Percentiles rank a stretch among this genome's conserved stretches.
Conservation (phyloP, 192 early-diverging fungal species). For the Coemansia sp. region DNA sequence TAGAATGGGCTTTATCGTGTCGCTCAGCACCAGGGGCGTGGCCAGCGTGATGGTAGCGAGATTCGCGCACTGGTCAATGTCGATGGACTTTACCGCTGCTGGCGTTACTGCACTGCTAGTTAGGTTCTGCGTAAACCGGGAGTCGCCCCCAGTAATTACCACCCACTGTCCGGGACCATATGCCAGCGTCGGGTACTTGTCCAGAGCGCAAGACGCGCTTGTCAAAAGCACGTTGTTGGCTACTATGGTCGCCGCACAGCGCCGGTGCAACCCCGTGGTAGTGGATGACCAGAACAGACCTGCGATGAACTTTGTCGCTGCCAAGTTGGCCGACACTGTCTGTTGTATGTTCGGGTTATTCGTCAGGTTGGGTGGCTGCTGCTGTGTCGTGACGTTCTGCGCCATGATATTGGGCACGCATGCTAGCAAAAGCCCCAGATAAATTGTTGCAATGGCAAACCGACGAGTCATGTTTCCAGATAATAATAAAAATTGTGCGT, state of each 20-base stretch:
- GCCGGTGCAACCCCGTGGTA: constrained; percentile 22
- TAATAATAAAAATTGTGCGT: not conserved
- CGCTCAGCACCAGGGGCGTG: constrained; percentile 15
- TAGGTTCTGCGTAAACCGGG: constrained; percentile 23
- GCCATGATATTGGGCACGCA: not conserved
- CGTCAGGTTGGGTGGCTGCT: not conserved
- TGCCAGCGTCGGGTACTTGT: constrained; percentile 15
- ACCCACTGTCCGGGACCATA: constrained; percentile 41
- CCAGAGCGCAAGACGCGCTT: constrained; percentile 35
- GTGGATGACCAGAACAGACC: constrained; percentile 49
- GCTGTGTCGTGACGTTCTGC: not conserved
- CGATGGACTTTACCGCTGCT: constrained; percentile 16
- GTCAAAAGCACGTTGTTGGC: constrained; percentile 42
- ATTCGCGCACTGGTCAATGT: constrained; percentile 37
- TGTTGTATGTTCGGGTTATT: not conserved
- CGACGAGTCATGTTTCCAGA: not conserved
- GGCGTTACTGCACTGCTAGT: not conserved
- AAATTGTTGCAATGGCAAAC: not conserved
- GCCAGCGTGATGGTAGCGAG: constrained; percentile 38
- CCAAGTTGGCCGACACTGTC: constrained; percentile 18
- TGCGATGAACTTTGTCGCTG: constrained; percentile 32
- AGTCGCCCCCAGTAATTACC: constrained; percentile 22
- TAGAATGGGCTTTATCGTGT: constrained; percentile 21
- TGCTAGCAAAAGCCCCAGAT: not conserved
- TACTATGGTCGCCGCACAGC: constrained; percentile 44